These are phyloP conservation scores for Aspergillus ochraceus DNA, from an alignment of 2,329 filamentous ascomycete species.

Conservation along the genomic window DNA sequence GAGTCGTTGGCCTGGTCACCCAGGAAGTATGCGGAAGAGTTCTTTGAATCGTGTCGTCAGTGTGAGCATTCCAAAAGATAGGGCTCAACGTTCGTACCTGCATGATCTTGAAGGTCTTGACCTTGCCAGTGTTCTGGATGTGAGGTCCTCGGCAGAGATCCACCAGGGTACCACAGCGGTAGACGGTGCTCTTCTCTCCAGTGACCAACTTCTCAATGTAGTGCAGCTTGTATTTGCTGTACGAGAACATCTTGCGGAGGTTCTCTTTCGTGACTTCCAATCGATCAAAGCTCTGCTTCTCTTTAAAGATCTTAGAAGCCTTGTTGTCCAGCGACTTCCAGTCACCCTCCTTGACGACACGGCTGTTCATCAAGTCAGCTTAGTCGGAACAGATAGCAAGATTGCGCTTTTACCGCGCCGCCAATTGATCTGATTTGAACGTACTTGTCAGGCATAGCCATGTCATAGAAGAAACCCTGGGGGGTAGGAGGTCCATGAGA, in stretches of 20 bases:
- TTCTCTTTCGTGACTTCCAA: slow-evolving; percentile 87
- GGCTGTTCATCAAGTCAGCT: slow-evolving; percentile 38
- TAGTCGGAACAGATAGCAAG: background rate
- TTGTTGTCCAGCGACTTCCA: slow-evolving; percentile 82
- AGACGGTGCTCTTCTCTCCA: slow-evolving; percentile 89
- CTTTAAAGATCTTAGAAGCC: slow-evolving; percentile 83
- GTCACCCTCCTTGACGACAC: slow-evolving; percentile 70
- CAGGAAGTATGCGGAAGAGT: slow-evolving; percentile 84
- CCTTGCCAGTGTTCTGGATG: slow-evolving; percentile 87
- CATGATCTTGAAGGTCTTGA: slow-evolving; percentile 93
- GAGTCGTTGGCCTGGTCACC: slow-evolving; percentile 93
- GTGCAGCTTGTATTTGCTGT: slow-evolving; percentile 98
- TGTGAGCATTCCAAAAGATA: background rate
- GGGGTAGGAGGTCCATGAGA: slow-evolving; percentile 92
- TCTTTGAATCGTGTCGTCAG: slow-evolving; percentile 44
- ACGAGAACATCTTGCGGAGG: slow-evolving; percentile 91
- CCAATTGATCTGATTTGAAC: slow-evolving; percentile 10
- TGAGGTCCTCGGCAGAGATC: slow-evolving; percentile 95
- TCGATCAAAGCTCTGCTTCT: slow-evolving; percentile 93
- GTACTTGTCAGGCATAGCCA: slow-evolving; percentile 72
- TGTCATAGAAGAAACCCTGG: slow-evolving; percentile 96
- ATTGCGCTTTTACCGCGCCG: background rate
- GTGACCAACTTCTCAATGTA: slow-evolving; percentile 96
- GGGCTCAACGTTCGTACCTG: slow-evolving; percentile 52
- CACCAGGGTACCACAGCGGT: slow-evolving; percentile 88